Percentiles rank a stretch among this genome's conserved stretches.
phyloP scores from a whole-genome alignment of 2,329 filamentous ascomycete genomes.

The Calonectria pseudoreteaudii region DNA sequence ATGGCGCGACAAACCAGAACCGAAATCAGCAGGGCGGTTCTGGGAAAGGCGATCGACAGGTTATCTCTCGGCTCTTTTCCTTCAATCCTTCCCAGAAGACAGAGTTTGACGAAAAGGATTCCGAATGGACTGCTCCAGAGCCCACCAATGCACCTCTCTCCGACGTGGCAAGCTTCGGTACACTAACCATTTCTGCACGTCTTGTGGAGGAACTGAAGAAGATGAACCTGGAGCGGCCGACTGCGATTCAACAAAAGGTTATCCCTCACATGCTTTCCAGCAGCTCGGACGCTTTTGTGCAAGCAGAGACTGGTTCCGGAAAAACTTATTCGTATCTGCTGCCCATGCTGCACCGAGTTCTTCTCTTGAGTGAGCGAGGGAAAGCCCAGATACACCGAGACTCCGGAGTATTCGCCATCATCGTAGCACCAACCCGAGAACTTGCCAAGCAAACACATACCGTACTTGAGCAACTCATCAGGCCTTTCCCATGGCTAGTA shows the following conservation, averaged over 20 bases:
- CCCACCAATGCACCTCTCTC: conserved; percentile 92
- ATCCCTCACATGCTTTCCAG: conserved; percentile 83
- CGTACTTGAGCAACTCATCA: conserved; percentile 85
- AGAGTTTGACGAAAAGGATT: conserved; percentile 62
- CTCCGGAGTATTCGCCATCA: conserved; percentile 91
- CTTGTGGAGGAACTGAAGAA: conserved; percentile 89
- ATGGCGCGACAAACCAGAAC: conserved; percentile 33
- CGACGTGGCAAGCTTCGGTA: conserved; percentile 87
- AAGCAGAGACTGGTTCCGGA: conserved; percentile 96
- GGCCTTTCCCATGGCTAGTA: conserved; percentile 95
- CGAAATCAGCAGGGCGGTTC: conserved; percentile 37
- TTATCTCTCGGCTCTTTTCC: conserved; percentile 93
- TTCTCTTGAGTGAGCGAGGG: conserved; percentile 75
- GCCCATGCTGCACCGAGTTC: conserved; percentile 89
- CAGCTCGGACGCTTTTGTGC: conserved; percentile 92
- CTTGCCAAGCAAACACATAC: conserved; percentile 92
- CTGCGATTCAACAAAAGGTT: conserved; percentile 92
- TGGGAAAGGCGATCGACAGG: conserved; percentile 57
- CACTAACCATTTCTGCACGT: conserved; percentile 82
- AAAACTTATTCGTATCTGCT: conserved; percentile 97
- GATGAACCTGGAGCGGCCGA: conserved; percentile 89
- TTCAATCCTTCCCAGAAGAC: conserved; percentile 84
- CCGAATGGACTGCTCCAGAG: conserved; percentile 68
- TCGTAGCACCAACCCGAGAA: conserved; percentile 94
- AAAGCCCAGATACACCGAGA: conserved; percentile 78